Conservation (phyloP, 1,139 yeast genomes). For the Debaryomyces udenii region DNA sequence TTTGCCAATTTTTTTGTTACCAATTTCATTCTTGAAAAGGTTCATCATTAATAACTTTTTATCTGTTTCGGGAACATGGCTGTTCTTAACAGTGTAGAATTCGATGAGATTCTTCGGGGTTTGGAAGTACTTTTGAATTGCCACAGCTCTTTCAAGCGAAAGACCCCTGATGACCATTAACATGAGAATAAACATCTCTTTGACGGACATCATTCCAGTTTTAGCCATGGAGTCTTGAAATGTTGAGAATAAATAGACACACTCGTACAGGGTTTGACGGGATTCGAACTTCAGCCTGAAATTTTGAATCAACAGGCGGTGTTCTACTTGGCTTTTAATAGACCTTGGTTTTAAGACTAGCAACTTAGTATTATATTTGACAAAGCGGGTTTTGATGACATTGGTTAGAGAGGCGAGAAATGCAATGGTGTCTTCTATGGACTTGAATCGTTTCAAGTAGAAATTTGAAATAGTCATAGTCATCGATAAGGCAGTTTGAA, state of each 20-base stretch:
- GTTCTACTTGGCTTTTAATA: conserved; percentile 57
- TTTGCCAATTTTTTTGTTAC: conserved; percentile 62
- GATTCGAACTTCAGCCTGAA: conserved; percentile 50
- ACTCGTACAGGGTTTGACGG: conserved; percentile 33
- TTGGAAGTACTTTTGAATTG: conserved; percentile 65
- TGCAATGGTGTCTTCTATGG: conserved; percentile 73
- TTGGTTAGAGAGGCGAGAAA: conserved; percentile 63
- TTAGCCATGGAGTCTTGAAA: conserved; percentile 77
- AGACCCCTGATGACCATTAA: conserved; percentile 80
- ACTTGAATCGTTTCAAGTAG: conserved; percentile 66
- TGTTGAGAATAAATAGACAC: conserved; percentile 65
- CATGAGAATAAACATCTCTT: conserved; percentile 75
- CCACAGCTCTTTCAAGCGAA: conserved; percentile 80
- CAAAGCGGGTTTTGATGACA: conserved; percentile 44
- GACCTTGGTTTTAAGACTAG: conserved; percentile 53
- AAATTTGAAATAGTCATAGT: conserved; percentile 70
- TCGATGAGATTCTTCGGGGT: conserved; percentile 62
- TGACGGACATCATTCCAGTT: conserved; percentile 67
- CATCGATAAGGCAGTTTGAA: conserved; percentile 77
- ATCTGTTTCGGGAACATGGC: conserved; percentile 25
- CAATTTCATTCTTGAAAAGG: conserved; percentile 54
- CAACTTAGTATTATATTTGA: conserved; percentile 33
- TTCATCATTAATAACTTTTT: conserved; percentile 46
- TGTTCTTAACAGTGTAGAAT: conserved; percentile 27
- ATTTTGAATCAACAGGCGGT: conserved; percentile 36